Evolutionary conservation across 2,329 filamentous ascomycete genomes (phyloP), one percentile per base, ranked within the genome.

Genomic region (Trichoderma semiorbis): DNA sequence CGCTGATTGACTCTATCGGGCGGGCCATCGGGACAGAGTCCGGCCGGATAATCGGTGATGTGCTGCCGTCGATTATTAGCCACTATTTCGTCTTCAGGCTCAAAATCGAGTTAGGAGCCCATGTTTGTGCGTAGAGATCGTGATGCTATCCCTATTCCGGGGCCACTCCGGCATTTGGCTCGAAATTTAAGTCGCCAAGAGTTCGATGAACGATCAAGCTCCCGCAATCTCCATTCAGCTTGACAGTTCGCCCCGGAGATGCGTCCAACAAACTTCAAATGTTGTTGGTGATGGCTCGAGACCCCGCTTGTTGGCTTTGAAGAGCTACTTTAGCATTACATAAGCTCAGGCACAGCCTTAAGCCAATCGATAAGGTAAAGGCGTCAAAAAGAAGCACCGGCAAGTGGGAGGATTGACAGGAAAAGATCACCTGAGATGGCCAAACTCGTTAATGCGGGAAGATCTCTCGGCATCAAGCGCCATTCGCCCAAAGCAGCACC

Each of bases 391-490:
- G 26, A 39, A 2, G 39, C 28, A 32, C 28, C 39, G 64, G 55
- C 39, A 69, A 30, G 65, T 36, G 61, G 30, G 58, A 66, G n/a
- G 50, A 34, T n/a, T 21, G 21, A 12, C 18, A 47, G 28, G 55
- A 28, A 28, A 65, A 26, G 53, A 71, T 71, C 69, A 60, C 62
- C 69, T 64, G 69, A 71, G 53, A 34, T 66, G 30, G 64, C 30
- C n/a, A 36, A 50, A 24, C 30, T 30, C 21, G 69, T 65, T 43
- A 43, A 64, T 58, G 70, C 70, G 66, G 70, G 58, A 64, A 60
- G 70, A 72, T 72, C 70, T 64, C 69, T 72, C 70, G 70, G 70
- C 70, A 72, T 63, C 70, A 62, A 72, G 65, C 70, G 70, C 60
- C 47, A 70, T 70, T 63, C 47, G 58, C 53, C 57, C 28, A 60